Percentiles rank a stretch among this genome's conserved stretches.
Conservation (phyloP, 345 rosid species). For the Eutrema japonicum region DNA sequence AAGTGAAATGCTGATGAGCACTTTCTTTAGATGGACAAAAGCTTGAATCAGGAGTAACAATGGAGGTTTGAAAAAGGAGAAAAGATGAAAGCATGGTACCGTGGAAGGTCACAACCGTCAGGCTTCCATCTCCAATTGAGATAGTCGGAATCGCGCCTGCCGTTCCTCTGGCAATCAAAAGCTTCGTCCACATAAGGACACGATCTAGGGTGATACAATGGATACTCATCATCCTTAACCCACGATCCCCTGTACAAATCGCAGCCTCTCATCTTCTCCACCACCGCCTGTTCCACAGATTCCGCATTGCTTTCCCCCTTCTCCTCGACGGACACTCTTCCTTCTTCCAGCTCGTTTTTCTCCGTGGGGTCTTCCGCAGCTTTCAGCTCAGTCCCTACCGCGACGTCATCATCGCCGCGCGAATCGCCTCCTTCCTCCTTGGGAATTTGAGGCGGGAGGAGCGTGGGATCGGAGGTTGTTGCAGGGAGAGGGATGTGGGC, state of each 20-base stretch:
- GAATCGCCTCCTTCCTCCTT: constrained; percentile 6
- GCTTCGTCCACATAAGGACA: constrained; percentile 93
- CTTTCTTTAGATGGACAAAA: not conserved
- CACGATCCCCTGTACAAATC: constrained; percentile 77
- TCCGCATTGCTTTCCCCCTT: constrained; percentile 32
- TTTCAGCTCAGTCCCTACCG: constrained; percentile 13
- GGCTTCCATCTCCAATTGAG: constrained; percentile 93
- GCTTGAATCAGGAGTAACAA: constrained; percentile 18
- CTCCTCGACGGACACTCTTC: constrained; percentile 26
- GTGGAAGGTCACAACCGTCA: constrained; percentile 83
- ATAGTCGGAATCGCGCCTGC: constrained; percentile 74
- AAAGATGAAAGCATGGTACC: constrained; percentile 25
- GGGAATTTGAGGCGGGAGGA: constrained; percentile 25
- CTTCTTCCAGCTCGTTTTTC: constrained; percentile 21
- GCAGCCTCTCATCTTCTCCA: constrained; percentile 54
- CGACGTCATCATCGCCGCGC: constrained; percentile 18
- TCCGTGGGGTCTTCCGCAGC: not conserved
- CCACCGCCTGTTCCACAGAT: constrained; percentile 32
- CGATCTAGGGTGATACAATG: constrained; percentile 75
- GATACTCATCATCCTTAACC: constrained; percentile 67
- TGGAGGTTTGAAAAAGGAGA: constrained; percentile 16
- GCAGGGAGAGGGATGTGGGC: constrained; percentile 44
- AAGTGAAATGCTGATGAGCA: constrained; percentile 6
- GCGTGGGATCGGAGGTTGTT: constrained; percentile 35
- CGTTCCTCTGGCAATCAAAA: constrained; percentile 83